phyloP scores from a whole-genome alignment of 306 rosid species.

The Ormosia semicastrata region DNA sequence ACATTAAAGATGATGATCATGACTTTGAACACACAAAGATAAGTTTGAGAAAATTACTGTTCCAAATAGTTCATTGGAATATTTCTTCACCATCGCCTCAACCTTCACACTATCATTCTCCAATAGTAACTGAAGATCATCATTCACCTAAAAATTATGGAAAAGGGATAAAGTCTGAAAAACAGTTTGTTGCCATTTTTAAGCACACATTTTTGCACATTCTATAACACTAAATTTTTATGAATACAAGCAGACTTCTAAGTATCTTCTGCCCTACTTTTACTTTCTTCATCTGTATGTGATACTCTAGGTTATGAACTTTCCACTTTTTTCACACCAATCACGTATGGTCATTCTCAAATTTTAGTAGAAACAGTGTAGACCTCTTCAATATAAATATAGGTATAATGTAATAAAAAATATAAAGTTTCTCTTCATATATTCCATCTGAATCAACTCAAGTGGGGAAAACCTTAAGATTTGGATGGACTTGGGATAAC shows the following conservation, averaged over 20 bases:
- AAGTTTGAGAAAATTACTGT: conserved; percentile 53
- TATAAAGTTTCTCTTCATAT: background rate
- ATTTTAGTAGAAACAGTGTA: background rate
- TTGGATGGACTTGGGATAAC: background rate
- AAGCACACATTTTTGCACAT: background rate
- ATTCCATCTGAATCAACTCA: background rate
- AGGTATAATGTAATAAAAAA: background rate
- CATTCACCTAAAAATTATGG: conserved; percentile 45
- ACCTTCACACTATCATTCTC: conserved; percentile 50
- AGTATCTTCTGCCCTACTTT: background rate
- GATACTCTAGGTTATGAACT: background rate
- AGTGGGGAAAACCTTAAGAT: background rate
- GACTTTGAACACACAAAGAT: background rate
- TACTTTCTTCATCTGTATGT: background rate
- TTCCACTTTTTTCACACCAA: background rate
- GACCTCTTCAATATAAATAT: background rate
- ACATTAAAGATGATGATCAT: background rate
- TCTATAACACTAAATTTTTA: background rate
- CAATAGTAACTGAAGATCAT: conserved; percentile 51
- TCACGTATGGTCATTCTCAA: background rate
- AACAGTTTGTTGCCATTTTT: conserved; percentile 9
- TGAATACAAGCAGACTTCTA: conserved; percentile 12
- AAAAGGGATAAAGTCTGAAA: background rate
- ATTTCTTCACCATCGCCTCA: conserved; percentile 47
- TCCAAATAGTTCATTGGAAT: conserved; percentile 55